Evolutionary conservation across 2,329 filamentous ascomycete genomes (phyloP).

Genomic region (Xylariales sp.): DNA sequence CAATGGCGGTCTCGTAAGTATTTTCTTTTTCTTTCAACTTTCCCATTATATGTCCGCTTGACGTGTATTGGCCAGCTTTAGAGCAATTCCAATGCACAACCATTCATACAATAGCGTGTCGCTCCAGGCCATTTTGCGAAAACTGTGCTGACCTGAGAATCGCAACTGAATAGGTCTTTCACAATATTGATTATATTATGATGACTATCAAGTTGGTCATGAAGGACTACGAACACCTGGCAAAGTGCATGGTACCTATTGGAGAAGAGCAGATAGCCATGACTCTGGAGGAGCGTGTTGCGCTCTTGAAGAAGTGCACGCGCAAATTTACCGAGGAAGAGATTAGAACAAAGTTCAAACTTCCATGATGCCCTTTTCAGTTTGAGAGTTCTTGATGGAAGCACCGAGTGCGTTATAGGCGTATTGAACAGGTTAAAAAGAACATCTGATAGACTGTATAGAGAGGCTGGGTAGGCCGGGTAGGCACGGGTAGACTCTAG

Average conservation of each 20-base stretch:
- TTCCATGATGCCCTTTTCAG: not conserved
- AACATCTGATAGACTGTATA: too few relatives aligned
- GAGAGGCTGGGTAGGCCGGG: too few relatives aligned
- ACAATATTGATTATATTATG: conserved; percentile 78
- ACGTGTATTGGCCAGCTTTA: conserved; percentile 50
- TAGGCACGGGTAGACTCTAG: too few relatives aligned
- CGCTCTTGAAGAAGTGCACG: conserved; percentile 63
- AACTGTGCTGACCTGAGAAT: too few relatives aligned
- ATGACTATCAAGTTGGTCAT: conserved; percentile 63
- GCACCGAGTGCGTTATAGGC: too few relatives aligned
- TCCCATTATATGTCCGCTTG: too few relatives aligned
- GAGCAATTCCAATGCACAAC: not conserved
- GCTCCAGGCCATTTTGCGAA: too few relatives aligned
- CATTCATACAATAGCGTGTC: not conserved
- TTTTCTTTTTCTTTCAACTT: too few relatives aligned
- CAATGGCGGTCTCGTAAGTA: conserved; percentile 19
- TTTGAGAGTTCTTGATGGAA: too few relatives aligned
- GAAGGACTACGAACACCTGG: conserved; percentile 69
- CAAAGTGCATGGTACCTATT: conserved; percentile 68
- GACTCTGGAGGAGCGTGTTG: conserved; percentile 58
- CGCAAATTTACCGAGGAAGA: conserved; percentile 61
- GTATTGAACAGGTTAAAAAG: too few relatives aligned
- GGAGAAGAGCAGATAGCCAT: conserved; percentile 62
- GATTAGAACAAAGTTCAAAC: conserved; percentile 48
- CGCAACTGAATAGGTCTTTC: conserved; percentile 47